Base-by-base conservation (phyloP, 2,329 filamentous ascomycete species). In the Rutstroemia sydowiana region DNA sequence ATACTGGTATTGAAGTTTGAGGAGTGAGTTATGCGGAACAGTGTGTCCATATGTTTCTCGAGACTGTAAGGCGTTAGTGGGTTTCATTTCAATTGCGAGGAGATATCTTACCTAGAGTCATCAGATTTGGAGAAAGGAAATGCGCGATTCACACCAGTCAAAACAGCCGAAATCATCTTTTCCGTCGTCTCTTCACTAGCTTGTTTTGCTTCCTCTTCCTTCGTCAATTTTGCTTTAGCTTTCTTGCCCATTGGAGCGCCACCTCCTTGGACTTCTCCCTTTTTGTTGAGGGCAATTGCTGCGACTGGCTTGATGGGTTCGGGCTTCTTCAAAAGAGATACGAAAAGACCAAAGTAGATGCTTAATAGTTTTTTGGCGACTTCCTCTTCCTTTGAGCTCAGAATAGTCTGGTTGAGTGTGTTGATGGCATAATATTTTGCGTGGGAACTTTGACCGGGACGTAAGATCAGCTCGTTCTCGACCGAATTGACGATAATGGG, bases 1-100 rank as follows among this genome's bases (percentile, higher is more conserved):
- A 98, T 88, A 66, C 90, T 93, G 1, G 93, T 98, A 71, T 97
- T 98, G 78, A 98, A 97, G 69, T 98, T 98, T 52, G 92, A 89
- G 1, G 92, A 97, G 70, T 98, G 93, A 0, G 93, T 95, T 63
- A 98, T 93, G 62, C 83, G 85, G 77, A 96, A 98, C 23, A 98
- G 78, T 3, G 92, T 96, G 66, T 97, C 87, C 52, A 98, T 80
- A 65, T 98, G 92, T 53, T 85, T 83, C 64, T 95, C 88, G 59
- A 97, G 81, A 21, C 83, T 87, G 57, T 39, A 52, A 18, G 50
- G 49, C 48, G 65, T 63, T 62, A 63, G 60, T 58, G 41, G 45
- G 7, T 26, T 46, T 11, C 7, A n/a, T n/a, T 37, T 16, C n/a
- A 37, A 37, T 18, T 16, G 18, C 9, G 34, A 5, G 14, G 16